Base-by-base conservation (phyloP, 371 early-diverging fungal genomes). In the Mucor plumbeus region DNA sequence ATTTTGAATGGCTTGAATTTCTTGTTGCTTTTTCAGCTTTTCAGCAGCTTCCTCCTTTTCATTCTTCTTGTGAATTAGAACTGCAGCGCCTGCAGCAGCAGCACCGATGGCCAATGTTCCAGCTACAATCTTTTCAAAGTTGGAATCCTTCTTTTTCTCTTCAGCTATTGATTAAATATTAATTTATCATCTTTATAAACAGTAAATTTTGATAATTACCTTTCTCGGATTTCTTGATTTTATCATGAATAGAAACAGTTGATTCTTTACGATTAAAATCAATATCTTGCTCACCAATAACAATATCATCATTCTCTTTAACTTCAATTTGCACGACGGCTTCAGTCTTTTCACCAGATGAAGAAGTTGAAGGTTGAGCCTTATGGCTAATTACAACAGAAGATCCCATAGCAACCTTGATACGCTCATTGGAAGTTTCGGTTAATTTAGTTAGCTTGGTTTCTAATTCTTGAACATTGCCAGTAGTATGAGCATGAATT, bases 271-370 rank as follows among this genome's bases (percentile, higher is more conserved):
- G 47, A 15, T 64, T 68, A 64, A 61, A 63, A 0, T 68, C 69
- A n/a, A 72, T 13, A 55, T 73, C 43, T 64, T 81, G 60, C 63
- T 78, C 64, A 60, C 73, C 64, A 65, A 76, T 39, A 48, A 81
- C 63, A 68, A 74, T 40, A 64, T 61, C 53, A 65, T 74, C 47
- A 48, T 75, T 62, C 14, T 64, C 65, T 5, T 68, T 44, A 0
- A 69, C 61, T 15, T 72, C 68, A 31, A 69, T 65, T 17, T 72
- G 56, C 13, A 72, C 19, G 8, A 60, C 64, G n/a, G 54, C 40
- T 17, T 41, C 61, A 38, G 57, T 31, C 11, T 59, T 58, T 13
- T 59, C 59, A 10, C 17, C 31, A 4, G 41, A 35, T 1, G 59
- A 44, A 9, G 36, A 31, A 5, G 15, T 19, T 3, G 17, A 17